Percentiles rank a stretch among this genome's conserved stretches.
These are phyloP conservation scores for Pharus latifolius DNA, from an alignment of 176 grass and related monocot genomes.

Conservation along the genomic window DNA sequence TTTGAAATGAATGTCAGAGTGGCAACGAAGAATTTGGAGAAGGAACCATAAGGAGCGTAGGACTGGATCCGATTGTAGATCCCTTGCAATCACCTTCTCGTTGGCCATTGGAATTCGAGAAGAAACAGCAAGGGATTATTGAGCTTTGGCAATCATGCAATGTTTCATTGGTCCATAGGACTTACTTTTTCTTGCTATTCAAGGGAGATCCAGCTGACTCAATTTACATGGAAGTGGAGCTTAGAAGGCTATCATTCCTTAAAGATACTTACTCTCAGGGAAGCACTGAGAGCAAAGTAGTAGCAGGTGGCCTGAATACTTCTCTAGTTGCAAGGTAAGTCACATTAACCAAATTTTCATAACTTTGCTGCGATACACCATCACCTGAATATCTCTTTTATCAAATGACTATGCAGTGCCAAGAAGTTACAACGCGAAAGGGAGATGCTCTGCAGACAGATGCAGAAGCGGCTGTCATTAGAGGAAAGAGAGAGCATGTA, in stretches of 20 bases:
- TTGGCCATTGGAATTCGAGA: constrained; percentile 80
- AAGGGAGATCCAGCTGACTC: constrained; percentile 88
- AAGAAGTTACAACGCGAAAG: constrained; percentile 79
- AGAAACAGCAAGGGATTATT: constrained; percentile 82
- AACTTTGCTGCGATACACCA: neutral
- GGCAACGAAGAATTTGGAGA: constrained; percentile 51
- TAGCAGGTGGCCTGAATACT: constrained; percentile 20
- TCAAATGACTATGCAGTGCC: constrained; percentile 20
- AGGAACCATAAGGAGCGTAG: constrained; percentile 40
- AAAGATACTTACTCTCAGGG: constrained; percentile 44
- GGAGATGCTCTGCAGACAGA: constrained; percentile 81
- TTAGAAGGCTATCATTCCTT: constrained; percentile 68
- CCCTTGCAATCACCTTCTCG: constrained; percentile 52
- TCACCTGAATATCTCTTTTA: neutral
- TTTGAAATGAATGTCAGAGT: constrained; percentile 26
- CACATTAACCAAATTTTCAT: neutral
- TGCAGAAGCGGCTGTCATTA: constrained; percentile 55
- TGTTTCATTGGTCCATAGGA: constrained; percentile 78
- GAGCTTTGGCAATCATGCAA: constrained; percentile 82
- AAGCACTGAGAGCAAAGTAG: constrained; percentile 29
- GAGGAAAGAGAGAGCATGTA: constrained; percentile 83
- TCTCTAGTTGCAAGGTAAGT: constrained; percentile 52
- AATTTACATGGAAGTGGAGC: constrained; percentile 99
- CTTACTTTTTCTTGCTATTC: constrained; percentile 90
- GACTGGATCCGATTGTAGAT: constrained; percentile 36